These are phyloP conservation scores for Neofusicoccum laricinum DNA, from an alignment of 2,329 filamentous ascomycete genomes.

Conservation along the genomic window DNA sequence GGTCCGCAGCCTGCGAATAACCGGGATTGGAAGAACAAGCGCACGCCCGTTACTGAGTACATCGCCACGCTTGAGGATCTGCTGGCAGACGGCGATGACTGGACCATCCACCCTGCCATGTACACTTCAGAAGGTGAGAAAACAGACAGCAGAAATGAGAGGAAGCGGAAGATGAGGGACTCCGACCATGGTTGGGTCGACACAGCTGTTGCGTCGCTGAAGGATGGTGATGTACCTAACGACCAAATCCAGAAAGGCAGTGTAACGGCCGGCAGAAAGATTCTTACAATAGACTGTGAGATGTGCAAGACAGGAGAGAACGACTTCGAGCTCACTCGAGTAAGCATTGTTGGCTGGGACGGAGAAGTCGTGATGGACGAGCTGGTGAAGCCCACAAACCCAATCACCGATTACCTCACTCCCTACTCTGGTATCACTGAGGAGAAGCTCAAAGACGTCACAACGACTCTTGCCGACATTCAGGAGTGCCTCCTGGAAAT, in stretches of 20 bases:
- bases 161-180: conserved; percentile 50
- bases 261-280: conserved; percentile 73
- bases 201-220: conserved; percentile 64
- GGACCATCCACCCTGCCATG: conserved; percentile 75
- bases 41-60: conserved; percentile 79
- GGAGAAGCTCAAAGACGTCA: conserved; percentile 76
- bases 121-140: conserved; percentile 58
- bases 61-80: conserved; percentile 71
- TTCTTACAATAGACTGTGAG: conserved; percentile 89
- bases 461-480: conserved; percentile 79
- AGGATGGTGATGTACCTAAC: conserved; percentile 67
- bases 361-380: conserved; percentile 81
- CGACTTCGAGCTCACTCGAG: conserved; percentile 79
- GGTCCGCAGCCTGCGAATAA: conserved; percentile 60
- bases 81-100: conserved; percentile 67
- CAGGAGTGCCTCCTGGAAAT: conserved; percentile 73
- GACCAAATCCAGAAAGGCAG: conserved; percentile 74
- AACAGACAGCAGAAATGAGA: conserved; percentile 51
- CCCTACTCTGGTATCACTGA: conserved; percentile 86
- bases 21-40: conserved; percentile 67
- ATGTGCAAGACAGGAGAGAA: conserved; percentile 89
- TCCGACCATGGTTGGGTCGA: conserved; percentile 74
- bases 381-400: conserved; percentile 82
- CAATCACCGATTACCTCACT: conserved; percentile 92
- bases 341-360: conserved; percentile 85